phyloP scores from a whole-genome alignment of 495 filamentous ascomycete species.

The Hamigera avellanea region DNA sequence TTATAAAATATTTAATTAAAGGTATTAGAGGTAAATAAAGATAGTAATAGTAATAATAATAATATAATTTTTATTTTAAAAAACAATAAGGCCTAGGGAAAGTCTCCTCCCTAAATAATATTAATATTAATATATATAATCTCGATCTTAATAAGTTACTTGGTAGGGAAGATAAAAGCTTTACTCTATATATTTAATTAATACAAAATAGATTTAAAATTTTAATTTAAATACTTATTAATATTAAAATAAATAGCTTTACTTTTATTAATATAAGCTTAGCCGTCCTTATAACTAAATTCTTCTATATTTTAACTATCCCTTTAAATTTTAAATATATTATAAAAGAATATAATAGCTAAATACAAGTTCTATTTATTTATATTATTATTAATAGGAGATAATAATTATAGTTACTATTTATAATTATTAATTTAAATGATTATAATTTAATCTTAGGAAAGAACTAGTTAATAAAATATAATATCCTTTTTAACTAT shows the following conservation, averaged over 20 bases:
- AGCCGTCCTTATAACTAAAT: background rate
- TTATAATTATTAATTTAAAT: too few relatives aligned
- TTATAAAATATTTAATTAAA: background rate
- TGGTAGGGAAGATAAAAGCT: slow-evolving; percentile 3
- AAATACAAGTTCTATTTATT: too few relatives aligned
- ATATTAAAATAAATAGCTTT: slow-evolving; percentile 3
- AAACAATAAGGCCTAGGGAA: slow-evolving; percentile 2
- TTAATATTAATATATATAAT: background rate
- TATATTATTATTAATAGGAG: too few relatives aligned
- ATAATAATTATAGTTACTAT: too few relatives aligned
- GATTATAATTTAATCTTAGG: too few relatives aligned
- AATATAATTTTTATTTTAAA: background rate
- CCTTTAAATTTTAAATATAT: too few relatives aligned
- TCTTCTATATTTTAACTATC: background rate
- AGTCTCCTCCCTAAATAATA: slow-evolving; percentile 2
- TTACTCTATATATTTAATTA: slow-evolving; percentile 5
- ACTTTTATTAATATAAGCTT: slow-evolving; percentile 2
- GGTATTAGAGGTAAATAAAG: background rate
- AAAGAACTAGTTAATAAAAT: too few relatives aligned
- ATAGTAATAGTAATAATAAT: background rate
- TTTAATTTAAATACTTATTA: background rate
- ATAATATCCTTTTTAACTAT: too few relatives aligned
- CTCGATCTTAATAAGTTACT: slow-evolving; percentile 1
- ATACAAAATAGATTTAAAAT: slow-evolving; percentile 1
- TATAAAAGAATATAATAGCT: too few relatives aligned